Evolutionary conservation across 1,139 yeast species (phyloP).

Genomic region (Magnusiomyces sp.): DNA sequence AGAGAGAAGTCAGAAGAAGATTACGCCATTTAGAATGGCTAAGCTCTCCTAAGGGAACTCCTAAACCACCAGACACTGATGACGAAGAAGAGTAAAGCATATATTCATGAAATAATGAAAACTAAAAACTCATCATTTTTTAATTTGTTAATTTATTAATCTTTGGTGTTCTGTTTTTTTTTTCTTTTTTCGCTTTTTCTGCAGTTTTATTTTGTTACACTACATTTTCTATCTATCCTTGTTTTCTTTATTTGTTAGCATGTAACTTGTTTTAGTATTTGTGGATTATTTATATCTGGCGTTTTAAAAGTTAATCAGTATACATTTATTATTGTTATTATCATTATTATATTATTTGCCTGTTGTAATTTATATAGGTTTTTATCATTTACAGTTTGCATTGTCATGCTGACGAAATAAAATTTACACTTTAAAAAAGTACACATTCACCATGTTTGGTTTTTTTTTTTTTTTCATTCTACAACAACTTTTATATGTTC

Average conservation of each 20-base stretch:
- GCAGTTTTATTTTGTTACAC: background rate
- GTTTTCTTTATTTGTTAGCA: background rate
- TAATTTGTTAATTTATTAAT: background rate
- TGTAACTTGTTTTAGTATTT: background rate
- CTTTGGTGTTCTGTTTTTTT: background rate
- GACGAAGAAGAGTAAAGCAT: conserved; percentile 59
- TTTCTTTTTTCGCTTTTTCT: background rate
- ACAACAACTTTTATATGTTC: no score
- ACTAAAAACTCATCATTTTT: background rate
- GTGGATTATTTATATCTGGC: background rate
- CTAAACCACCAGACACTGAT: conserved; percentile 87
- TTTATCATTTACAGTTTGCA: no score
- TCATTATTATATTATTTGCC: no score
- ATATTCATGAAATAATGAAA: background rate
- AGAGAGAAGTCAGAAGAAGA: conserved; percentile 89
- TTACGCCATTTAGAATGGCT: conserved; percentile 92
- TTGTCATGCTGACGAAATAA: no score
- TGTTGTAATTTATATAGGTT: no score
- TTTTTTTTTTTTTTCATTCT: no score
- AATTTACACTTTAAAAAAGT: no score
- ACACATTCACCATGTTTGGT: no score
- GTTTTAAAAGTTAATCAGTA: background rate
- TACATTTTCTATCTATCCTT: background rate
- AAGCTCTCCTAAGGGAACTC: conserved; percentile 94
- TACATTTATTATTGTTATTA: no score